Conservation (phyloP, 129 eudicot genomes). For the Tanacetum coccineum region DNA sequence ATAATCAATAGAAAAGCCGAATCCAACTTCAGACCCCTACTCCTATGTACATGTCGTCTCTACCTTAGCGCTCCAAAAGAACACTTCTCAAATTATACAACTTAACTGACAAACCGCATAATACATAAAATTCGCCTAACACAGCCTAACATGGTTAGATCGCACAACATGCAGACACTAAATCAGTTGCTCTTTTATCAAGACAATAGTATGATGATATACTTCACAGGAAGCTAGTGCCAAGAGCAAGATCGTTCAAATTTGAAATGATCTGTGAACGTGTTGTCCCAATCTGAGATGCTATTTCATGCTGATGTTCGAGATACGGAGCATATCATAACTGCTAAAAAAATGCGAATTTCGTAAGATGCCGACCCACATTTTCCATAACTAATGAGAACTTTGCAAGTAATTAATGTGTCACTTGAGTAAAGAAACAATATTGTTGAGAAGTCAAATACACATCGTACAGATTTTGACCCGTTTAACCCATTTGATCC, state of each 20-base stretch:
- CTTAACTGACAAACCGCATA: not conserved
- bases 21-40: not conserved
- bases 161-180: constrained; percentile 15
- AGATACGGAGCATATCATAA: constrained; percentile 83
- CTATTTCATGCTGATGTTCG: constrained; percentile 94
- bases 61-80: not conserved
- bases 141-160: constrained; percentile 4
- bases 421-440: no score
- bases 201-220: not conserved
- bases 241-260: constrained; percentile 75
- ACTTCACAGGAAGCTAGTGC: constrained; percentile 87
- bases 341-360: constrained; percentile 41
- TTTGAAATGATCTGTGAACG: constrained; percentile 80
- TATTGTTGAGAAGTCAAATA: no score
- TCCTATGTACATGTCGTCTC: constrained; percentile 25
- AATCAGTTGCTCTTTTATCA: not conserved
- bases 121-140: constrained; percentile 14
- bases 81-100: constrained; percentile 17
- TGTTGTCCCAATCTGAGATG: constrained; percentile 88
- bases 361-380: not conserved
- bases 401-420: no score
- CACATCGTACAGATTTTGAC: no score
- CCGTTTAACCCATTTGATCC: no score
- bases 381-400: no score
- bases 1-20: no score